These are phyloP conservation scores for Fusarium sp. DNA, from an alignment of 2,329 filamentous ascomycete genomes.

Conservation along the genomic window DNA sequence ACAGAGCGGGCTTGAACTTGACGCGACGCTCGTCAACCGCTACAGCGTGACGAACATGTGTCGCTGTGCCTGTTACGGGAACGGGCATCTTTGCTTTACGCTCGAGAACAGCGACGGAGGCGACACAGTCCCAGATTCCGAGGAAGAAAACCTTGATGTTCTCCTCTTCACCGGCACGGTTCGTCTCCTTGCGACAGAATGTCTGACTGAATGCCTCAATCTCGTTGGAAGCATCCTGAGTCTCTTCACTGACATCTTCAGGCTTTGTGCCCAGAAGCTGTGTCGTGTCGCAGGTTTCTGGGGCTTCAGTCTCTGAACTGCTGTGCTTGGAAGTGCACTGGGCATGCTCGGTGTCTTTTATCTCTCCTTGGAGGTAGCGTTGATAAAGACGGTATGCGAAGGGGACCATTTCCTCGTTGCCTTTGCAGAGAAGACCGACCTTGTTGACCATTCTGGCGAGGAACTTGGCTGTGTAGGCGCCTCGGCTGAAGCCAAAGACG, in stretches of 20 bases:
- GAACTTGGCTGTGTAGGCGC: conserved; percentile 63
- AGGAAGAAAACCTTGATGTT: conserved; percentile 63
- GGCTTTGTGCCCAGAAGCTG: conserved; percentile 33
- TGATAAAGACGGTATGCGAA: conserved; percentile 60
- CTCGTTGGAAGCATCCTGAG: conserved; percentile 45
- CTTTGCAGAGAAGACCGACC: conserved; percentile 60
- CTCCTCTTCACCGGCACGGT: conserved; percentile 24
- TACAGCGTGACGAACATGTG: conserved; percentile 61
- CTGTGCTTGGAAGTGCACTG: conserved; percentile 13
- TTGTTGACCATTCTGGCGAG: conserved; percentile 61
- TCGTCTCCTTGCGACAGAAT: conserved; percentile 54
- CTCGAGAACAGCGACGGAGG: conserved; percentile 57
- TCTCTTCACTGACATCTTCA: conserved; percentile 38
- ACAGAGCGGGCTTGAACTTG: conserved; percentile 63
- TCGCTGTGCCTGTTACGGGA: conserved; percentile 53
- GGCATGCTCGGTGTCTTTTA: conserved; percentile 45
- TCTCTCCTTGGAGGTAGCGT: conserved; percentile 52
- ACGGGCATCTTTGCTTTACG: conserved; percentile 51
- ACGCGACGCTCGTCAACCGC: conserved; percentile 63
- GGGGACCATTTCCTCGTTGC: conserved; percentile 63
- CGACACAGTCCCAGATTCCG: conserved; percentile 66
- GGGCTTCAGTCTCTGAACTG: background rate
- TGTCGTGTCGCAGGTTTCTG: background rate
- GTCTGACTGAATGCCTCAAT: conserved; percentile 58
- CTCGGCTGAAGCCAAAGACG: conserved; percentile 64